Percentiles rank a stretch among this genome's conserved stretches.
phyloP scores from a whole-genome alignment of 257 asterid genomes.

The Cinchona pubescens region DNA sequence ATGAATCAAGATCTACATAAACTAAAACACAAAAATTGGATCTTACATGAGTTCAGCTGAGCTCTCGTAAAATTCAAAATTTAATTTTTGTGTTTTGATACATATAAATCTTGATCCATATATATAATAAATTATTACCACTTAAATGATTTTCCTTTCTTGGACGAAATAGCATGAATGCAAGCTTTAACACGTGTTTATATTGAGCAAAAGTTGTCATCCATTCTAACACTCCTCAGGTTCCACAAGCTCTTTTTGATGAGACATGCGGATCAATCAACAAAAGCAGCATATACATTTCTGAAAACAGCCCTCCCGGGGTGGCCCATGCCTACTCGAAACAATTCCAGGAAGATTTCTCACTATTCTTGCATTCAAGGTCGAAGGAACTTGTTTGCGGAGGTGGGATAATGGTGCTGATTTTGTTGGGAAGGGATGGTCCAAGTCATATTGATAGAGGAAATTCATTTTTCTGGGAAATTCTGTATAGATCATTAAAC shows the following conservation, averaged over 20 bases:
- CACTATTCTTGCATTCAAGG: conserved; percentile 58
- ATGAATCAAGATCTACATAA: too few relatives aligned
- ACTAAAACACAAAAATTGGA: too few relatives aligned
- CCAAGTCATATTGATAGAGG: conserved; percentile 54
- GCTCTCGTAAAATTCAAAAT: too few relatives aligned
- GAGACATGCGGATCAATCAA: conserved; percentile 51
- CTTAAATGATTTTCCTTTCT: too few relatives aligned
- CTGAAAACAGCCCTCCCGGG: conserved; percentile 51
- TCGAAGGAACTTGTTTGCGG: conserved; percentile 57
- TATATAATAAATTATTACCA: too few relatives aligned
- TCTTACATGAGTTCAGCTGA: too few relatives aligned
- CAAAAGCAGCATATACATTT: conserved; percentile 66
- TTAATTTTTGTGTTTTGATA: too few relatives aligned
- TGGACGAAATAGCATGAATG: too few relatives aligned
- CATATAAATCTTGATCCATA: too few relatives aligned
- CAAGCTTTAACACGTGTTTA: too few relatives aligned
- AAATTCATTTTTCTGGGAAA: conserved; percentile 66
- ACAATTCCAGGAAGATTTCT: conserved; percentile 68
- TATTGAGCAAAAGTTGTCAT: not conserved
- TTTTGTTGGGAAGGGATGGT: conserved; percentile 59
- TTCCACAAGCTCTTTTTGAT: conserved; percentile 55
- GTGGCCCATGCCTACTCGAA: conserved; percentile 49
- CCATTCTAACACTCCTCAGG: conserved; percentile 33
- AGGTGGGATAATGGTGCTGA: conserved; percentile 82
- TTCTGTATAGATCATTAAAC: conserved; percentile 58